Conservation (phyloP, 2,329 filamentous ascomycete genomes). For the Corniculantispora saksenae region DNA sequence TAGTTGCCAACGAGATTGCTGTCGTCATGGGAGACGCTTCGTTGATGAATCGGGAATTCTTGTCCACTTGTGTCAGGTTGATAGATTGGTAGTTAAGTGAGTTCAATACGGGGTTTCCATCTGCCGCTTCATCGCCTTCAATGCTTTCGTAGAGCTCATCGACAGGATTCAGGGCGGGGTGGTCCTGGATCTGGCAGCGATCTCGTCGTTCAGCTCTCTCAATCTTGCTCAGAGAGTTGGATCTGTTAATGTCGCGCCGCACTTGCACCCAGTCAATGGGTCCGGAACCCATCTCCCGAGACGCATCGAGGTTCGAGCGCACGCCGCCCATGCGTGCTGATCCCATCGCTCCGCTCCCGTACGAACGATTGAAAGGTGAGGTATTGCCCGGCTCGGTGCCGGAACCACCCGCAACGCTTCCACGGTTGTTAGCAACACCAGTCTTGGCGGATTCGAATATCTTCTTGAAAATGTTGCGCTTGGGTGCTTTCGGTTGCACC, state of each 20-base stretch:
- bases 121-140: conserved; percentile 85
- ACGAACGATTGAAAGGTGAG: conserved; percentile 44
- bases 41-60: conserved; percentile 88
- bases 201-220: conserved; percentile 84
- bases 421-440: conserved; percentile 84
- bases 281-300: conserved; percentile 61
- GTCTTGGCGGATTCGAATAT: conserved; percentile 94
- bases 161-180: conserved; percentile 83
- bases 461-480: conserved; percentile 91
- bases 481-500: conserved; percentile 72
- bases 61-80: conserved; percentile 87
- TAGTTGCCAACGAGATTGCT: conserved; percentile 79
- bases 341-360: conserved; percentile 30
- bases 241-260: conserved; percentile 90
- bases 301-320: conserved; percentile 49
- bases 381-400: conserved; percentile 47
- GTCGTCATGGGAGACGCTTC: conserved; percentile 81
- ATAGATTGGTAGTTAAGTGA: conserved; percentile 78
- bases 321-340: conserved; percentile 36
- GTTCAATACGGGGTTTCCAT: conserved; percentile 80
- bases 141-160: conserved; percentile 83
- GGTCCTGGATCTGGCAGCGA: conserved; percentile 91
- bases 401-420: conserved; percentile 68
- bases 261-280: conserved; percentile 95
- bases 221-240: conserved; percentile 87